Base-by-base conservation (phyloP, 129 eudicot species). In the Cynara cardunculus region DNA sequence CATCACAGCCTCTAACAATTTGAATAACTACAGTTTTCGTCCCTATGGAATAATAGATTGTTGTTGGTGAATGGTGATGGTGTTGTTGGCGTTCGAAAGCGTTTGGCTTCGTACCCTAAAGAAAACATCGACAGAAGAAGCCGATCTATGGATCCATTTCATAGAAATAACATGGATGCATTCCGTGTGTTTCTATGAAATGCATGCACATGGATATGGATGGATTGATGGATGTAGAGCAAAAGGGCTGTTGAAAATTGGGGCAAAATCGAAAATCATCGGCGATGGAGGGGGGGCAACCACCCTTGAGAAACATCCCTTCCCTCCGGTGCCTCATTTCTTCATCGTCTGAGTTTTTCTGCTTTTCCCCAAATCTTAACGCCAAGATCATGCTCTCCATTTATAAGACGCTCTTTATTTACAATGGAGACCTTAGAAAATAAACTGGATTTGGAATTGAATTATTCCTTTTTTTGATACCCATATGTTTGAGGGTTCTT, bases 271-370 rank as follows among this genome's bases (percentile, higher is more conserved):
- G 24, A 72, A 79, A 81, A 44, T 81, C 86, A 77, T 71, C n/a
- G 88, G 79, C 88, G 69, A 30, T 28, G 26, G 71, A 67, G 70
- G 86, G 49, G 61, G 73, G 86, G 82, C 77, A 76, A 82, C 77
- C 86, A 53, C 65, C 86, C 86, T 81, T 68, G 5, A 18, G 4
- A 69, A 82, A 75, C 68, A 3, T 77, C 82, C 83, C 83, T 7
- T 32, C 85, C 66, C 75, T 74, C 75, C 22, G 32, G 2, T 28
- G 85, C 85, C 85, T 81, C 85, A 27, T 74, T 67, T 74, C 28
- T 65, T 18, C 1, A 2, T 46, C 61, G 61, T 46, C 61, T 46
- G 61, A 46, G 61, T 46, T 46, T 46, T 46, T 46, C 19, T 46
- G 61, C 19, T 46, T 46, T 46, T 6, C 61, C 61, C 61, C 19